Conservation (phyloP, 2,329 filamentous ascomycete species). For the Graphium sp. region DNA sequence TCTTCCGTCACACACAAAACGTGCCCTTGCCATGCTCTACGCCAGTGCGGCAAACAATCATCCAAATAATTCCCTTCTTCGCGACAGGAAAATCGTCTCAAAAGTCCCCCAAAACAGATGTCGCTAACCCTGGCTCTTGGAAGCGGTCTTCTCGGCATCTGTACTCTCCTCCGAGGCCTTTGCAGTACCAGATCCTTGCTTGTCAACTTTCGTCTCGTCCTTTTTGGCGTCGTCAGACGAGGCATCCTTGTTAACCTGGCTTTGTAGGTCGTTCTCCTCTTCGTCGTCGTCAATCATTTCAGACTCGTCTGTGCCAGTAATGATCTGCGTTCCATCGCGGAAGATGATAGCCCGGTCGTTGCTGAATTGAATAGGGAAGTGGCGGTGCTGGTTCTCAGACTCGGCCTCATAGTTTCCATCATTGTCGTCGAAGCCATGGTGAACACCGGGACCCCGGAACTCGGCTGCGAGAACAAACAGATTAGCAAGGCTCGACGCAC, state of each 20-base stretch:
- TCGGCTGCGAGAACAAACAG: constrained; percentile 41
- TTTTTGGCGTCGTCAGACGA: constrained; percentile 3
- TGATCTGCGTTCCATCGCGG: constrained; percentile 84
- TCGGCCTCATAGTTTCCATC: constrained; percentile 63
- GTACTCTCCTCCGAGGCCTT: constrained; percentile 4
- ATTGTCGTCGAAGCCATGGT: constrained; percentile 70
- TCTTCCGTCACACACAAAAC: background rate
- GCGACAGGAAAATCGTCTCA: background rate
- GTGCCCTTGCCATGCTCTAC: too few relatives aligned
- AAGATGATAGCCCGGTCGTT: constrained; percentile 84
- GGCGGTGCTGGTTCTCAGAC: constrained; percentile 37
- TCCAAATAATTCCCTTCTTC: background rate
- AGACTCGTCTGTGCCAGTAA: constrained; percentile 74
- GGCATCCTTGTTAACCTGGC: constrained; percentile 56
- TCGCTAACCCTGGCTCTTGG: background rate
- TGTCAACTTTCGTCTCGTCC: constrained; percentile 5
- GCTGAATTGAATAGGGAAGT: constrained; percentile 52
- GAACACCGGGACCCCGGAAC: constrained; percentile 68
- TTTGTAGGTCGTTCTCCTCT: constrained; percentile 73
- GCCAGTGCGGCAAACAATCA: too few relatives aligned
- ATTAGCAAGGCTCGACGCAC: background rate
- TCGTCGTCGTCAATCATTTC: constrained; percentile 85
- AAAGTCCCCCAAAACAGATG: background rate
- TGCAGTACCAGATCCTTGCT: too few relatives aligned
- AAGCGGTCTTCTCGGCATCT: constrained; percentile 6